Conservation (phyloP, 495 filamentous ascomycete genomes). For the Aspergillus haitiensis region DNA sequence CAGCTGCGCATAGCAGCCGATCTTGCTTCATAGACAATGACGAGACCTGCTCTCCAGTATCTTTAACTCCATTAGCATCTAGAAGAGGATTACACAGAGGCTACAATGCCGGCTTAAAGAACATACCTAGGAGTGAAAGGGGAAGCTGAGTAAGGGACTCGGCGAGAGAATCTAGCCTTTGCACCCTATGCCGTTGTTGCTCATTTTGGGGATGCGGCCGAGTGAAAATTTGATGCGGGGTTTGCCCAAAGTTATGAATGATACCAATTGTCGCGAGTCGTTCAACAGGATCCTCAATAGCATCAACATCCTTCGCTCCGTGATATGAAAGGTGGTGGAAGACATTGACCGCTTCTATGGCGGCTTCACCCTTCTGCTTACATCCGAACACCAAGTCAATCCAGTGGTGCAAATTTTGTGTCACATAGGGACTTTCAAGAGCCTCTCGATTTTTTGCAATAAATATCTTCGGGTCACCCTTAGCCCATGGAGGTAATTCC, state of each 20-base stretch:
- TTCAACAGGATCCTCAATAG: constrained; percentile 84
- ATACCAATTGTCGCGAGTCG: constrained; percentile 85
- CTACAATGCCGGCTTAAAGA: background rate
- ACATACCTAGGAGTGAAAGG: constrained; percentile 67
- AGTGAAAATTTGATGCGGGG: constrained; percentile 89
- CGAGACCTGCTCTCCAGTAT: constrained; percentile 76
- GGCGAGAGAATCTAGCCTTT: constrained; percentile 74
- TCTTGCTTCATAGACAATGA: constrained; percentile 84
- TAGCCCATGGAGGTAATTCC: constrained; percentile 89
- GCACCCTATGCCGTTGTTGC: constrained; percentile 55
- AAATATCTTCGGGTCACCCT: constrained; percentile 94
- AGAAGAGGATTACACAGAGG: background rate
- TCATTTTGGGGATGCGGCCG: constrained; percentile 75
- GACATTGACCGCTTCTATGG: constrained; percentile 87
- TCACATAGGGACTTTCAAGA: constrained; percentile 91
- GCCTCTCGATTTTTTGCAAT: constrained; percentile 93
- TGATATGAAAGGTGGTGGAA: constrained; percentile 95
- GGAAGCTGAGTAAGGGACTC: constrained; percentile 78
- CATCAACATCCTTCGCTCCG: constrained; percentile 88
- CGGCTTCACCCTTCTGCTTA: constrained; percentile 93
- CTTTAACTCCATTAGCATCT: constrained; percentile 35
- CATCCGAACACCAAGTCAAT: constrained; percentile 94
- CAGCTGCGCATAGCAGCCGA: constrained; percentile 77
- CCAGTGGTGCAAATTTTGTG: constrained; percentile 86
- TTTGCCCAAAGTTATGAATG: constrained; percentile 98